Evolutionary conservation across 2,329 filamentous ascomycete genomes (phyloP).

Genomic region (Hortaea werneckii): DNA sequence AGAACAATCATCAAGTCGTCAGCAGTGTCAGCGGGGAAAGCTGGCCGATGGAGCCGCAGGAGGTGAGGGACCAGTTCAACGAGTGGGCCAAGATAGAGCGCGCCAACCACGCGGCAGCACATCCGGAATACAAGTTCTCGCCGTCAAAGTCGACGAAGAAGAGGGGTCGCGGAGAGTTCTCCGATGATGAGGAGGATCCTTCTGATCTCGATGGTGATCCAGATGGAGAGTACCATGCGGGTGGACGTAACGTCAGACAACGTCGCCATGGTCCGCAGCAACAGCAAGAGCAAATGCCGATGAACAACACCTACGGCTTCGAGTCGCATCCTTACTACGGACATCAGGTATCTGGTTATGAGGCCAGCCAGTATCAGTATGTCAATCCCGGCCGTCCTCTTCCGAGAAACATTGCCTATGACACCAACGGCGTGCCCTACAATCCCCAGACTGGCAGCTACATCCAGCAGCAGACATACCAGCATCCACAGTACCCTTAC

Average conservation of each 20-base stretch:
- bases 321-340: conserved; percentile 23
- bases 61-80: conserved; percentile 65
- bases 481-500: conserved; percentile 17
- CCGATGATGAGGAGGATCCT: conserved; percentile 26
- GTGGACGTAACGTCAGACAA: conserved; percentile 16
- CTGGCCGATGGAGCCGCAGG: conserved; percentile 72
- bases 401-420: conserved; percentile 22
- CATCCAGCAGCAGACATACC: conserved; percentile 13
- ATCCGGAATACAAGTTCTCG: conserved; percentile 89
- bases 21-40: conserved; percentile 78
- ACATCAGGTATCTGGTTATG: conserved; percentile 17
- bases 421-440: conserved; percentile 18
- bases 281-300: conserved; percentile 11
- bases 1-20: conserved; percentile 90
- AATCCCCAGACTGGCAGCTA: conserved; percentile 19
- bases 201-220: conserved; percentile 26
- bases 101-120: conserved; percentile 71
- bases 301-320: conserved; percentile 20
- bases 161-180: conserved; percentile 31
- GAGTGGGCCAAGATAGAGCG: conserved; percentile 70
- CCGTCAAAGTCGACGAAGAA: conserved; percentile 60
- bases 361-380: conserved; percentile 20
- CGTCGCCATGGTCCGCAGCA: conserved; percentile 8
- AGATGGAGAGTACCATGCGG: conserved; percentile 22
- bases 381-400: conserved; percentile 18